phyloP scores from a whole-genome alignment of 345 rosid species.

The Hibiscus tridactylites region DNA sequence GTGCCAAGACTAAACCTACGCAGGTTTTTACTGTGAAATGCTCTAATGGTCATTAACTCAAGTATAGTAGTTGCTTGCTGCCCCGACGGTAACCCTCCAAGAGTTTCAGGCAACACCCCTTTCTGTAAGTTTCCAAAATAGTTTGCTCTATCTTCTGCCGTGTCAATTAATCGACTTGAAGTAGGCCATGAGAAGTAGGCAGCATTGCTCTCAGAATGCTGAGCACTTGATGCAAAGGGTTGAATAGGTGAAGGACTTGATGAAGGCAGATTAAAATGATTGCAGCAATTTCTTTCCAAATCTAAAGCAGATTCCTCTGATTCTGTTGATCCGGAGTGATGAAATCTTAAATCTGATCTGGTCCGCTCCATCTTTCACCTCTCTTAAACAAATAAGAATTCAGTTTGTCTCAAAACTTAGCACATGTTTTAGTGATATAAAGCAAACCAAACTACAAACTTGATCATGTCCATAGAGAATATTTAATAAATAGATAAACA shows the following conservation, averaged over 20 bases:
- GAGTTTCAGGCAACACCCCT: constrained; percentile 66
- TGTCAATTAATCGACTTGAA: constrained; percentile 49
- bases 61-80: constrained; percentile 75
- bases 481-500: neutral
- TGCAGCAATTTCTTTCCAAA: constrained; percentile 50
- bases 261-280: constrained; percentile 48
- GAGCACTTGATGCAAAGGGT: constrained; percentile 52
- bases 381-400: constrained; percentile 14
- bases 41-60: constrained; percentile 79
- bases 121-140: constrained; percentile 75
- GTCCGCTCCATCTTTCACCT: constrained; percentile 33
- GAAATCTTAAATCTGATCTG: constrained; percentile 34
- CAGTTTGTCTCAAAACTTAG: constrained; percentile 8
- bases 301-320: constrained; percentile 69
- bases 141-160: constrained; percentile 64
- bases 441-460: neutral
- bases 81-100: constrained; percentile 57
- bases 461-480: neutral
- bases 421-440: neutral
- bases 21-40: constrained; percentile 73
- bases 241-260: constrained; percentile 51
- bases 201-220: constrained; percentile 69
- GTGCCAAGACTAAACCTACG: constrained; percentile 78
- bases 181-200: constrained; percentile 85
- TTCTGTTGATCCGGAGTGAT: constrained; percentile 45